Evolutionary conservation across 2,329 filamentous ascomycete genomes (phyloP).

Genomic region (Trichoderma harzianum): DNA sequence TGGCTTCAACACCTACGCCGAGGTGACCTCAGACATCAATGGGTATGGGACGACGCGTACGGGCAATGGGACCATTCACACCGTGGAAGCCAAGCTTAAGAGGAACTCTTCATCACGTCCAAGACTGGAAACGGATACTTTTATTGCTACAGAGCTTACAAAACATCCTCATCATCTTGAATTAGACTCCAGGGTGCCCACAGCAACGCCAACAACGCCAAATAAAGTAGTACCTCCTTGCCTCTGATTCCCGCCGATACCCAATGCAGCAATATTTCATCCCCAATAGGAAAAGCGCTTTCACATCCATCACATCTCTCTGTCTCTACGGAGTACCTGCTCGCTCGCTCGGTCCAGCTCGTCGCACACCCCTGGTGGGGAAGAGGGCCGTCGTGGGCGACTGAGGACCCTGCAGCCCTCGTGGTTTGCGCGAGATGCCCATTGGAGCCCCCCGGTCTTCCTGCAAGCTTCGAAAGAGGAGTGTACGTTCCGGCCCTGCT

Average conservation of each 20-base stretch:
- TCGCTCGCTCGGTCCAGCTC: neutral
- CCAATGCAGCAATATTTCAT: slow-evolving; percentile 32
- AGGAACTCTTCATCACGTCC: neutral
- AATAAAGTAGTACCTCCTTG: slow-evolving; percentile 24
- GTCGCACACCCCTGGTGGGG: slow-evolving; percentile 4
- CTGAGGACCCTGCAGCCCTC: slow-evolving; percentile 23
- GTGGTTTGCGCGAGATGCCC: slow-evolving; percentile 25
- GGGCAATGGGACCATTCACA: neutral
- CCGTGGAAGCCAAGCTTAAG: neutral
- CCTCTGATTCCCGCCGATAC: slow-evolving; percentile 24
- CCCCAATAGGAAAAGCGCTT: slow-evolving; percentile 35
- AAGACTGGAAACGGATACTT: slow-evolving; percentile 2
- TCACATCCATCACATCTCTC: slow-evolving; percentile 10
- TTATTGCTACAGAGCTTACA: slow-evolving; percentile 17
- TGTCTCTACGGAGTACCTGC: neutral
- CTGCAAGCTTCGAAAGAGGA: slow-evolving; percentile 32
- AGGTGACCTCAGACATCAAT: neutral
- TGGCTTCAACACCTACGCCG: neutral
- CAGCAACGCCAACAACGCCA: slow-evolving; percentile 23
- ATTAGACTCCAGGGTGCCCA: slow-evolving; percentile 23
- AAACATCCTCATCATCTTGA: neutral
- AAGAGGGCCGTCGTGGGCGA: neutral
- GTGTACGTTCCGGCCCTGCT: slow-evolving; percentile 44
- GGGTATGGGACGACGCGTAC: neutral
- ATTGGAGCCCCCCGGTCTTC: slow-evolving; percentile 25